Percentiles rank a stretch among this genome's conserved stretches.
Evolutionary conservation across 768 basidiomycete genomes (phyloP).

Genomic region (Polyporus arcularius): DNA sequence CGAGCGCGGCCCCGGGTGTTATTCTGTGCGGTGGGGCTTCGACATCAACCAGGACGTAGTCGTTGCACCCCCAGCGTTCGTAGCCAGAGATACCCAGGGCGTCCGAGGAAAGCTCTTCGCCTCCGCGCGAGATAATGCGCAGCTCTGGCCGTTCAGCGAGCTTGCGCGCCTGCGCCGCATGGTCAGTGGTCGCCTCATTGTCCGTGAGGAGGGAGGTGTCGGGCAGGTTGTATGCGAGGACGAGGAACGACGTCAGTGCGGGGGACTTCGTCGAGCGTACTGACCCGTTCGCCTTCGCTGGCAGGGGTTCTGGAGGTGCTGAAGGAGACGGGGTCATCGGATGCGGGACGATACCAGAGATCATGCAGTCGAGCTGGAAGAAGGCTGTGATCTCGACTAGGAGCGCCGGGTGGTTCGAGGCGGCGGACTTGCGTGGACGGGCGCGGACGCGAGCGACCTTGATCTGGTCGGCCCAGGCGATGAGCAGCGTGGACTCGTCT

Average conservation of each 20-base stretch:
- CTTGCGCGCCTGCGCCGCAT: slow-evolving; percentile 75
- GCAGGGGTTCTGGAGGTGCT: background rate
- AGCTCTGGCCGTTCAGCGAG: slow-evolving; percentile 92
- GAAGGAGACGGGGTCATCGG: slow-evolving; percentile 38
- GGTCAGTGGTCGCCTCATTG: slow-evolving; percentile 72
- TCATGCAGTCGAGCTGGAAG: slow-evolving; percentile 94
- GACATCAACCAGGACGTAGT: slow-evolving; percentile 74
- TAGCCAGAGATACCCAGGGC: slow-evolving; percentile 77
- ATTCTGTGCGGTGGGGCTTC: slow-evolving; percentile 12
- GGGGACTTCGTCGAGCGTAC: slow-evolving; percentile 28
- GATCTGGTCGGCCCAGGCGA: slow-evolving; percentile 93
- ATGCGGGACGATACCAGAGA: slow-evolving; percentile 87
- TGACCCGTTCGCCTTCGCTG: slow-evolving; percentile 15
- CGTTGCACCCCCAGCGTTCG: slow-evolving; percentile 88
- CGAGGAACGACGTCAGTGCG: slow-evolving; percentile 70
- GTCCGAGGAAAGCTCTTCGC: slow-evolving; percentile 87
- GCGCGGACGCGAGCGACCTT: slow-evolving; percentile 83
- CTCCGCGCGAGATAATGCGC: slow-evolving; percentile 83
- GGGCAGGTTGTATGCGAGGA: slow-evolving; percentile 85
- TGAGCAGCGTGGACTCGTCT: slow-evolving; percentile 85
- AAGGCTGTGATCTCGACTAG: slow-evolving; percentile 88
- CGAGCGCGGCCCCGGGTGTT: slow-evolving; percentile 5
- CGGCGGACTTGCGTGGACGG: slow-evolving; percentile 48
- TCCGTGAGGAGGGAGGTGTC: slow-evolving; percentile 57
- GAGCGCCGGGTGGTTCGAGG: slow-evolving; percentile 55